These are phyloP conservation scores for Cylindrotheca closterium DNA, from an alignment of 108 stramenopile species.

Conservation along the genomic window DNA sequence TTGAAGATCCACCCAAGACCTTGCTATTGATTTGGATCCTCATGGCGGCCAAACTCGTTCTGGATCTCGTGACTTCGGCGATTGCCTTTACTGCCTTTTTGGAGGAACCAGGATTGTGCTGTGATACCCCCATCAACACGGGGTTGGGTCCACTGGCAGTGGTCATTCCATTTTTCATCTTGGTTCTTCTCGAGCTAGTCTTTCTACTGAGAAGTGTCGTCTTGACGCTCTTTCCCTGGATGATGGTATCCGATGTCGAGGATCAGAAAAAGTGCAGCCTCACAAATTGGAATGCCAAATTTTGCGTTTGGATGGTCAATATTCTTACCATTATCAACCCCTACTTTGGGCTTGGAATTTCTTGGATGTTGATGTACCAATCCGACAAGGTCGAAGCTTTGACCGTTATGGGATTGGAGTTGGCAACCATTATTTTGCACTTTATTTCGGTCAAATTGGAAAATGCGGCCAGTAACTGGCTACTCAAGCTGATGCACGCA, in stretches of 20 bases:
- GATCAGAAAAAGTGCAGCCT: slow-evolving; percentile 8
- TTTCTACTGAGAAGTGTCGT: slow-evolving; percentile 21
- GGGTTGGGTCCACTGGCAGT: slow-evolving; percentile 20
- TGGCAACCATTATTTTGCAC: slow-evolving; percentile 9
- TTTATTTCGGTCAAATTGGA: slow-evolving; percentile 10
- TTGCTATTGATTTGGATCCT: slow-evolving; percentile 31
- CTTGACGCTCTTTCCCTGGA: slow-evolving; percentile 5
- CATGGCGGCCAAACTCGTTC: slow-evolving; percentile 23
- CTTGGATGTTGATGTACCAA: slow-evolving; percentile 24
- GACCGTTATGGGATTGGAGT: slow-evolving; percentile 12
- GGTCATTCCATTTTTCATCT: slow-evolving; percentile 28
- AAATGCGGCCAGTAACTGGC: neutral
- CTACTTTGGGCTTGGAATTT: slow-evolving; percentile 17
- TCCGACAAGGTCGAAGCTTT: slow-evolving; percentile 13
- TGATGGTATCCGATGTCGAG: neutral
- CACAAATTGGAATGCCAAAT: neutral
- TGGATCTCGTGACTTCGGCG: slow-evolving; percentile 34
- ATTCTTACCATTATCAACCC: slow-evolving; percentile 11
- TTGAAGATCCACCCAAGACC: slow-evolving; percentile 22
- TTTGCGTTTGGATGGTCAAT: neutral
- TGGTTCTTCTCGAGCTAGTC: slow-evolving; percentile 23
- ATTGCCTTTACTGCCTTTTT: slow-evolving; percentile 25
- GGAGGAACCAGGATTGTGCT: slow-evolving; percentile 18
- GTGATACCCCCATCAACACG: slow-evolving; percentile 15
- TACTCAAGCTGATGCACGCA: neutral